These are phyloP conservation scores for Phyllosticta citriasiana DNA, from an alignment of 2,329 filamentous ascomycete species.

Conservation along the genomic window DNA sequence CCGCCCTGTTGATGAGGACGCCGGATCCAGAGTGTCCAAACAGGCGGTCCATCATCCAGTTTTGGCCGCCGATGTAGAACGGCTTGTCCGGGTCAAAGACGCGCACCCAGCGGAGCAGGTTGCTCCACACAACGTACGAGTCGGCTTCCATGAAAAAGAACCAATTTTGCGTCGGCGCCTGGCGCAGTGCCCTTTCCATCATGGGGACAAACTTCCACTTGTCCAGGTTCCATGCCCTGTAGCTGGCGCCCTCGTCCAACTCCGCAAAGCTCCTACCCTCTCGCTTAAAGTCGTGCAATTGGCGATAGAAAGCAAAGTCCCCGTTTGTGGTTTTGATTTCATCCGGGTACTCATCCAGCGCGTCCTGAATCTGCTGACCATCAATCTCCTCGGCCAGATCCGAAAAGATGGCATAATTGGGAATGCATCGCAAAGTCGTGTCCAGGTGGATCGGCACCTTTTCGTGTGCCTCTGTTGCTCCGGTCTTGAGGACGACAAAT, in stretches of 20 bases:
- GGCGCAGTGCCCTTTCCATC: slow-evolving; percentile 38
- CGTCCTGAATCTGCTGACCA: slow-evolving; percentile 39
- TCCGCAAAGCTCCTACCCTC: slow-evolving; percentile 29
- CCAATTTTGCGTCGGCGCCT: slow-evolving; percentile 4
- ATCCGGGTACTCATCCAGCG: slow-evolving; percentile 35
- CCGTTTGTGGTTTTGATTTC: slow-evolving; percentile 30
- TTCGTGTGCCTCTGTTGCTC: slow-evolving; percentile 48
- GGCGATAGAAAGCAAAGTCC: slow-evolving; percentile 46
- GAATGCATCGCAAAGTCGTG: slow-evolving; percentile 48
- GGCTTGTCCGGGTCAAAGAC: slow-evolving; percentile 2
- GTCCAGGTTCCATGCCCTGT: slow-evolving; percentile 31
- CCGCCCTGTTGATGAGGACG: not conserved
- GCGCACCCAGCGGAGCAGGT: slow-evolving; percentile 2
- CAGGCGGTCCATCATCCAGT: slow-evolving; percentile 2
- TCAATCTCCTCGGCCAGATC: slow-evolving; percentile 48
- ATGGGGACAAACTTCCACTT: slow-evolving; percentile 51
- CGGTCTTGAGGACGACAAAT: slow-evolving; percentile 49
- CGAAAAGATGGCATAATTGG: slow-evolving; percentile 47
- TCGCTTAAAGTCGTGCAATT: slow-evolving; percentile 36
- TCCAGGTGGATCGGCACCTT: slow-evolving; percentile 50
- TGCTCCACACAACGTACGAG: slow-evolving; percentile 6
- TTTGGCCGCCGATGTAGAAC: slow-evolving; percentile 9
- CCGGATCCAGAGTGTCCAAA: slow-evolving; percentile 5
- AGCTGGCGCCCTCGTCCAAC: slow-evolving; percentile 8
- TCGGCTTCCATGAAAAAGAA: slow-evolving; percentile 11